Evolutionary conservation across 257 asterid species (phyloP).

Genomic region (Solanum virginianum): DNA sequence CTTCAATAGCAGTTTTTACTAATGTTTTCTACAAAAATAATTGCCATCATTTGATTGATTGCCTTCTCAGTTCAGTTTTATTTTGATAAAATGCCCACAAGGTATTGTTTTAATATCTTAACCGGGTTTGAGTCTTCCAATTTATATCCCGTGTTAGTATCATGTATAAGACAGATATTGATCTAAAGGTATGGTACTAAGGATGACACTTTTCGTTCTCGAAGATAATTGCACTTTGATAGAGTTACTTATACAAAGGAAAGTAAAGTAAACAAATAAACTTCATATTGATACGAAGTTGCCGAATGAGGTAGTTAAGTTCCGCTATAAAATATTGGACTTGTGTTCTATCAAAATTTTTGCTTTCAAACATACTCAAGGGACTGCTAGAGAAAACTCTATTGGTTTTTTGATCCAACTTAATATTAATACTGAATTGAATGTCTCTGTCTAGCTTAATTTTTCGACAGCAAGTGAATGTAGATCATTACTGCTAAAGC

Average conservation of each 20-base stretch:
- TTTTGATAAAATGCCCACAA: background rate
- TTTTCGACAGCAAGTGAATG: background rate
- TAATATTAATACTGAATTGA: no score
- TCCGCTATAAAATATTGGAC: background rate
- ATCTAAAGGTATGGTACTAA: no score
- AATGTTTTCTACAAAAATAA: background rate
- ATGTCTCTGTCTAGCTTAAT: background rate
- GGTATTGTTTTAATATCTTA: background rate
- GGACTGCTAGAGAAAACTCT: background rate
- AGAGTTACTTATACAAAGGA: no score
- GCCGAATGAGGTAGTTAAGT: background rate
- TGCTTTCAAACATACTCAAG: background rate
- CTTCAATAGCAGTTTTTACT: background rate
- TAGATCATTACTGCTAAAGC: background rate
- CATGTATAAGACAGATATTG: no score
- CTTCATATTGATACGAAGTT: background rate
- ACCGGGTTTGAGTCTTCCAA: background rate
- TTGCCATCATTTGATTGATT: background rate
- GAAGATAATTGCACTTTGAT: no score
- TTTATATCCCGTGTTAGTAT: background rate
- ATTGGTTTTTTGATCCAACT: background rate
- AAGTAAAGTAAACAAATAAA: no score
- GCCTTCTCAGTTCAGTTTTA: background rate
- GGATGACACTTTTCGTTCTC: no score
- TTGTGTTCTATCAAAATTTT: background rate